Conservation (phyloP, 345 rosid genomes). For the Eucalyptus erythrocorys region DNA sequence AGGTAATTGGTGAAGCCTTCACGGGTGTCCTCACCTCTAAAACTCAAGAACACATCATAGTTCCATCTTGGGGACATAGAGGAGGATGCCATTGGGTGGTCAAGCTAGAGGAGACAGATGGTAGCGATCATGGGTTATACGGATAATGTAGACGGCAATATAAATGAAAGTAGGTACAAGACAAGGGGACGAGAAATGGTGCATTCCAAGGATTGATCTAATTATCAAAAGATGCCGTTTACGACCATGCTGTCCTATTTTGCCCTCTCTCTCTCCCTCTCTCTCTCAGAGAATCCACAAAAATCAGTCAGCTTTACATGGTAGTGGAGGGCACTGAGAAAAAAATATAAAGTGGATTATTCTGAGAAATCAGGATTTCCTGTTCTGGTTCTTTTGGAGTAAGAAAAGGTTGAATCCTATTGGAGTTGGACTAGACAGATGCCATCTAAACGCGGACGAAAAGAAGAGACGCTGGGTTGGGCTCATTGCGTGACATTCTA, state of each 20-base stretch:
- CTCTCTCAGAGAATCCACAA: neutral
- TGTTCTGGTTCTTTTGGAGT: neutral
- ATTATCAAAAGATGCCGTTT: neutral
- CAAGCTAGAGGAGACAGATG: neutral
- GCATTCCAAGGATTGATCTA: neutral
- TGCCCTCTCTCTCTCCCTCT: neutral
- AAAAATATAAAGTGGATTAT: neutral
- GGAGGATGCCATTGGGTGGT: neutral
- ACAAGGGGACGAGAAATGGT: neutral
- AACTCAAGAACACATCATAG: conserved; percentile 22
- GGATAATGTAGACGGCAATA: neutral
- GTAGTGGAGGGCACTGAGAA: neutral
- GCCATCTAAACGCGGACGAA: neutral
- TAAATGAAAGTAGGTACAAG: neutral
- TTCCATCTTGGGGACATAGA: neutral
- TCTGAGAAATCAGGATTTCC: neutral
- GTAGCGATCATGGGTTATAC: neutral
- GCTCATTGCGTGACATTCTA: neutral
- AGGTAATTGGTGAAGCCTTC: conserved; percentile 10
- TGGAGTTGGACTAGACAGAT: neutral
- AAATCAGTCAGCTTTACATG: neutral
- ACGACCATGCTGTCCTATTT: neutral
- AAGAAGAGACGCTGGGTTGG: neutral
- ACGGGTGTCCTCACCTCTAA: conserved; percentile 16
- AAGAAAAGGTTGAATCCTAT: neutral